Evolutionary conservation across 2,329 filamentous ascomycete genomes (phyloP).

Genomic region (Sarocladiaceae sp.): DNA sequence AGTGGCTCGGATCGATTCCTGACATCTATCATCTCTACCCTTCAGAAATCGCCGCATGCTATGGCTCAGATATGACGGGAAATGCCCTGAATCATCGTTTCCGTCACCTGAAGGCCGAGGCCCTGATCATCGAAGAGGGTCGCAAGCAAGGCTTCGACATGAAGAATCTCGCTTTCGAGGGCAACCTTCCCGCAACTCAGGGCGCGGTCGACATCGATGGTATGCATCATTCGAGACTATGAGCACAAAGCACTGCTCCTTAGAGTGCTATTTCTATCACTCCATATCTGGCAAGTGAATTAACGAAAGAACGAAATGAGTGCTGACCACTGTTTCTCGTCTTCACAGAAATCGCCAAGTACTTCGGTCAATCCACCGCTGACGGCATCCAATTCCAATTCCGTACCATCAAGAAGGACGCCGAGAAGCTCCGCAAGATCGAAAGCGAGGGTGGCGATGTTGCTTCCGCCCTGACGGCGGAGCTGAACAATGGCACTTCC

Average conservation of each 20-base stretch:
- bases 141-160: constrained; percentile 35
- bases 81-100: constrained; percentile 48
- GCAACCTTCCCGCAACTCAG: constrained; percentile 31
- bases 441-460: constrained; percentile 43
- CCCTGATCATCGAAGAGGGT: constrained; percentile 30
- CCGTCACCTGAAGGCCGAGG: constrained; percentile 40
- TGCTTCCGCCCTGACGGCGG: constrained; percentile 16
- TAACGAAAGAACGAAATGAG: not conserved
- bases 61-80: constrained; percentile 45
- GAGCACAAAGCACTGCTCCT: not conserved
- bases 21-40: constrained; percentile 7
- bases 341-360: constrained; percentile 52
- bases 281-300: no score
- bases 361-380: constrained; percentile 55
- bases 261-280: no score
- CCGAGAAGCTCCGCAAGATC: constrained; percentile 40
- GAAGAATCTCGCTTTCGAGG: constrained; percentile 34
- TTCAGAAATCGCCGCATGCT: constrained; percentile 43
- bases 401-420: constrained; percentile 49
- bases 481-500: not conserved
- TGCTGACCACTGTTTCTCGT: not conserved
- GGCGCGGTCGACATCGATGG: constrained; percentile 36
- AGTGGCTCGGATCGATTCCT: not conserved
- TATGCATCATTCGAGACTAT: constrained; percentile 21
- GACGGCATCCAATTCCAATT: constrained; percentile 60